These are phyloP conservation scores for Naganishia randhawae DNA, from an alignment of 768 basidiomycete genomes.

Conservation along the genomic window DNA sequence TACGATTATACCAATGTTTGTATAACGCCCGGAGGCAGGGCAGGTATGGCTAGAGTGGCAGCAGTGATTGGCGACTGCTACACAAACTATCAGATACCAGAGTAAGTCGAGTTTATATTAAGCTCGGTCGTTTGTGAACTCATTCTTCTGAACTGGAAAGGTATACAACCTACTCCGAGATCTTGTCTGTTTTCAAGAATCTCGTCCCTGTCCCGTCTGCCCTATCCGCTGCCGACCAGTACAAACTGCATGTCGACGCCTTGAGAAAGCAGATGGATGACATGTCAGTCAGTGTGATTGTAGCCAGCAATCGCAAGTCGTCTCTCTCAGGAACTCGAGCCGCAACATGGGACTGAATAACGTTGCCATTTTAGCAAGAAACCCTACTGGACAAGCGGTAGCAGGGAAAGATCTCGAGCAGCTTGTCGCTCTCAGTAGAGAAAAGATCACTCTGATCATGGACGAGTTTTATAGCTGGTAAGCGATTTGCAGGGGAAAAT, in stretches of 20 bases:
- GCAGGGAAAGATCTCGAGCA: constrained; percentile 75
- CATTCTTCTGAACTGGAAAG: not conserved
- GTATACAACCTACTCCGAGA: constrained; percentile 40
- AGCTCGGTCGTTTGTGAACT: not conserved
- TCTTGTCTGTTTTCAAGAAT: constrained; percentile 66
- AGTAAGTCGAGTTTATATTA: not conserved
- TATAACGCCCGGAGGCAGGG: constrained; percentile 79
- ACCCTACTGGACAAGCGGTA: constrained; percentile 88
- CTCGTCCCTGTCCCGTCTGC: constrained; percentile 86
- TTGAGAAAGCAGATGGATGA: constrained; percentile 77
- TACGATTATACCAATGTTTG: constrained; percentile 81
- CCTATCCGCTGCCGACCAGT: constrained; percentile 55
- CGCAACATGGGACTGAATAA: not conserved
- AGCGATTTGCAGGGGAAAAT: not conserved
- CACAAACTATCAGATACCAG: constrained; percentile 63
- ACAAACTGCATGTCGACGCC: constrained; percentile 73
- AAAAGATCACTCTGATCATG: constrained; percentile 66
- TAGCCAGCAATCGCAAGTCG: constrained; percentile 70
- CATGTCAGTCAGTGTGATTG: constrained; percentile 77
- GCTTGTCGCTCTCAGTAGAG: constrained; percentile 67
- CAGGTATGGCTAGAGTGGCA: constrained; percentile 83
- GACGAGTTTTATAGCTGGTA: constrained; percentile 78
- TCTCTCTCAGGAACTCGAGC: no score
- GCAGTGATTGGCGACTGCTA: constrained; percentile 81
- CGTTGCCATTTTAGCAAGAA: constrained; percentile 57